Percentiles rank a stretch among this genome's conserved stretches.
Evolutionary conservation across 1,284 basidiomycete genomes (phyloP).

Genomic region (Tilletia setariae): DNA sequence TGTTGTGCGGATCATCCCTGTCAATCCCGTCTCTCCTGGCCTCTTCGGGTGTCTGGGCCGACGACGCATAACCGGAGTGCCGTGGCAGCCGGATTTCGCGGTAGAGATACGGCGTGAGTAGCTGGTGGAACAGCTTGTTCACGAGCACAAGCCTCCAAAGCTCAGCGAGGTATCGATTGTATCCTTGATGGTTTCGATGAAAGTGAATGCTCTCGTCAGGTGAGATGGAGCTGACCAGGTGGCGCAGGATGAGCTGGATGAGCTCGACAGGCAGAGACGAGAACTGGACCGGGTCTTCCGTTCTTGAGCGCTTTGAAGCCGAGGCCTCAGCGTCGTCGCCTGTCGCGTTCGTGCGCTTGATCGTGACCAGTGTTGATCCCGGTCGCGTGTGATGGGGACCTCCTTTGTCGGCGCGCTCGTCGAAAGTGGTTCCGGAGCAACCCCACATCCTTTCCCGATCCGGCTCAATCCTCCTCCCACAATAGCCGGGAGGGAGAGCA

Average conservation of each 20-base stretch:
- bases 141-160: neutral
- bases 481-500: too few species aligned
- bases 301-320: too few species aligned
- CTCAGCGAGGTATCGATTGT: neutral
- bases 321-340: too few species aligned
- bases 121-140: neutral
- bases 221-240: neutral
- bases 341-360: too few species aligned
- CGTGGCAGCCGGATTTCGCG: neutral
- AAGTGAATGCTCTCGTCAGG: neutral
- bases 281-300: too few species aligned
- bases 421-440: too few species aligned
- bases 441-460: too few species aligned
- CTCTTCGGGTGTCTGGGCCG: neutral
- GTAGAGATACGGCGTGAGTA: neutral
- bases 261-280: conserved; percentile 20
- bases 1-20: neutral
- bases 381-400: too few species aligned
- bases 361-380: too few species aligned
- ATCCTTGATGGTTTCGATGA: neutral
- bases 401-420: too few species aligned
- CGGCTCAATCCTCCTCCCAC: too few species aligned
- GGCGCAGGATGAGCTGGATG: conserved; percentile 18
- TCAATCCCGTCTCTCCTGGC: neutral
- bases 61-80: neutral